Conservation (phyloP, 768 basidiomycete genomes). For the Lentinula sp. region DNA sequence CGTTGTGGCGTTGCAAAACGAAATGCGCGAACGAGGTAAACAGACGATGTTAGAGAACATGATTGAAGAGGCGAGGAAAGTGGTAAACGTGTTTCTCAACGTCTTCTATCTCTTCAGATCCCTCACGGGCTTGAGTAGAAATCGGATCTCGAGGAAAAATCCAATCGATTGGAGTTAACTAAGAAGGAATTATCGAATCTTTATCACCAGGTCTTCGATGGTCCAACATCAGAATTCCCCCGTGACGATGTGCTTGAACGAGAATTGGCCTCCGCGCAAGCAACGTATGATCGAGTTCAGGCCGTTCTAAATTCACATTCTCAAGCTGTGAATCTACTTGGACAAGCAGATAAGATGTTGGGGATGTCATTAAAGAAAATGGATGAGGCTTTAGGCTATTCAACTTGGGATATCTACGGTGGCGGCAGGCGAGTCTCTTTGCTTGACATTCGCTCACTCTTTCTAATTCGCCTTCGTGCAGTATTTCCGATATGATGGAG, state of each 20-base stretch:
- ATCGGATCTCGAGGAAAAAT: conserved; percentile 26
- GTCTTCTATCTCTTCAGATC: background rate
- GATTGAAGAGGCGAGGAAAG: conserved; percentile 26
- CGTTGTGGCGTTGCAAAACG: conserved; percentile 36
- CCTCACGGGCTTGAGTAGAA: conserved; percentile 17
- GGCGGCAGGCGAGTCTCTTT: conserved; percentile 26
- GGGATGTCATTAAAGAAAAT: conserved; percentile 23
- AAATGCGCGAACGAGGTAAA: conserved; percentile 31
- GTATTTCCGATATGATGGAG: conserved; percentile 36
- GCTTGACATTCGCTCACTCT: background rate
- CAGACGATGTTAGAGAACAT: conserved; percentile 24
- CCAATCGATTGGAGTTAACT: conserved; percentile 18
- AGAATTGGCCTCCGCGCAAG: conserved; percentile 24
- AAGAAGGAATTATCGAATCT: conserved; percentile 31
- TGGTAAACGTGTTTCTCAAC: conserved; percentile 20
- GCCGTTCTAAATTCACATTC: conserved; percentile 30
- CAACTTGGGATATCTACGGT: conserved; percentile 39
- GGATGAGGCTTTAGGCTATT: conserved; percentile 31
- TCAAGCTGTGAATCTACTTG: conserved; percentile 31
- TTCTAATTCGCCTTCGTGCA: conserved; percentile 8
- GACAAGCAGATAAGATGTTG: conserved; percentile 30
- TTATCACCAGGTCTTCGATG: conserved; percentile 36
- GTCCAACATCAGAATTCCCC: conserved; percentile 37
- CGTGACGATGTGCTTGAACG: conserved; percentile 40
- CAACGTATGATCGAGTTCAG: conserved; percentile 29